Conservation (phyloP, 495 filamentous ascomycete genomes). For the Sabuloglossum arenarium region DNA sequence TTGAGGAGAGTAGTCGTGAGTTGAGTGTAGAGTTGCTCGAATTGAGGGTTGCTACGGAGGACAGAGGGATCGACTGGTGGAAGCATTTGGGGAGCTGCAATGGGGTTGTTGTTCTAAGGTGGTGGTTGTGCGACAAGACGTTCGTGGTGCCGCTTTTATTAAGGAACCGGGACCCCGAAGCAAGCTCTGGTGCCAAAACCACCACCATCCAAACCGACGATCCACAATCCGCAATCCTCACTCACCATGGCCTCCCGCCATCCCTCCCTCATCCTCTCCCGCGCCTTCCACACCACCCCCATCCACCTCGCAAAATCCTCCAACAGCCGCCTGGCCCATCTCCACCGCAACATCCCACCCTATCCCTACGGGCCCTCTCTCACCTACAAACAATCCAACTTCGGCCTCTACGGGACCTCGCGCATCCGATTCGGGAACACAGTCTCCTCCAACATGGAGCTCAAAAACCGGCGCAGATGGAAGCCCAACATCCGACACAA, state of each 20-base stretch:
- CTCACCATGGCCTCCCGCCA: background rate
- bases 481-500: constrained; percentile 69
- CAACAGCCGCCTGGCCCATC: background rate
- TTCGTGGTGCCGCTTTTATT: no score
- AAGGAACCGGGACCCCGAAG: no score
- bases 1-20: constrained; percentile 16
- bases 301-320: background rate
- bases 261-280: background rate
- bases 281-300: background rate
- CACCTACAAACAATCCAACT: constrained; percentile 72
- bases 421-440: constrained; percentile 83
- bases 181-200: no score
- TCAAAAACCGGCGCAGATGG: constrained; percentile 75
- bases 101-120: no score
- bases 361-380: constrained; percentile 72
- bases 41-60: constrained; percentile 17
- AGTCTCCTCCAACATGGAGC: constrained; percentile 52
- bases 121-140: no score
- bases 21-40: constrained; percentile 18
- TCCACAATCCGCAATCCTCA: background rate
- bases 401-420: constrained; percentile 60
- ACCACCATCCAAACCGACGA: no score
- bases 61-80: constrained; percentile 15
- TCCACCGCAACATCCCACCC: constrained; percentile 28
- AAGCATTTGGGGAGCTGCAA: constrained; percentile 14